Base-by-base conservation (phyloP, 2,329 filamentous ascomycete species). In the Stylonectria norvegica region DNA sequence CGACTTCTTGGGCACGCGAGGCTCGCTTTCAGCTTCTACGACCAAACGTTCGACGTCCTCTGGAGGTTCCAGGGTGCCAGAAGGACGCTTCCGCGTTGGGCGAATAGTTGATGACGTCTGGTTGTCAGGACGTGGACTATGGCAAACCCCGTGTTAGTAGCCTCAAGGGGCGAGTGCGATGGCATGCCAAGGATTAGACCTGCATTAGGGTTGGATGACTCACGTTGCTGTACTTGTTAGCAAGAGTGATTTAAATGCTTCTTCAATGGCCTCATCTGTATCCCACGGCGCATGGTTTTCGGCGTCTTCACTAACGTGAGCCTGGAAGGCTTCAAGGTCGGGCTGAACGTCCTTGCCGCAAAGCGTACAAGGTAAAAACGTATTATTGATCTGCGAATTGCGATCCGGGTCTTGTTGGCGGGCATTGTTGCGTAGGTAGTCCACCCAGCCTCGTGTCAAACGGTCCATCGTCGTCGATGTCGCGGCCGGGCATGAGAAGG, bases 251-350 rank as follows among this genome's bases (percentile, higher is more conserved):
- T 49, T 43, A 22, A 59, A 59, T 2, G 49, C 54, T 27, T 51
- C 40, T n/a, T 53, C 46, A 9, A 62, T 52, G n/a, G 49, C 56
- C 2, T 49, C 32, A 5, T 62, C 55, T 3, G 45, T 49, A 4
- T 43, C 40, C 14, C 58, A 49, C 19, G 22, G 45, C 4, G 46
- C 31, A 14, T 60, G 56, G 5, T 45, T 50, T 2, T 40, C 14
- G 5, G 25, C 17, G 14, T 58, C 42, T 2, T 34, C 38, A 3
- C 40, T 42, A 22, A 57, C 44, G 20, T 65, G 62, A 2, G 43
- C 36, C 11, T 45, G 51, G 42, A 63, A 64, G 4, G 45, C 47
- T 9, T 57, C 50, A 5, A 63, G 25, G 5, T 49, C 50, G 1
- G 50, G 43, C 16, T 50, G 44, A 8, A 62, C 34, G 4, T 60